These are phyloP conservation scores for Suillus cothurnatus DNA, from an alignment of 768 basidiomycete genomes.

Conservation along the genomic window DNA sequence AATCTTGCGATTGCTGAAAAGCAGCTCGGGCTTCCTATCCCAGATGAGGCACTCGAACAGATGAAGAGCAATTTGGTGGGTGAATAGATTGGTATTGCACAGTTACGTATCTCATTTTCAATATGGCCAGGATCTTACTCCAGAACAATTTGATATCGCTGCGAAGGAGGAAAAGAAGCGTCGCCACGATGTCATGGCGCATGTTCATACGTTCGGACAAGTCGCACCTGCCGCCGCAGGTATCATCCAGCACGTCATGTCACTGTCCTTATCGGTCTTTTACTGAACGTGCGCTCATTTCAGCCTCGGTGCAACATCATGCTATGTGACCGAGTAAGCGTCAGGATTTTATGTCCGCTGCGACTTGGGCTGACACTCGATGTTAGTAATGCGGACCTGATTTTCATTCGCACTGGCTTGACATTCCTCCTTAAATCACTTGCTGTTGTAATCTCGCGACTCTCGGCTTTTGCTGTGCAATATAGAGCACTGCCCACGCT, in stretches of 20 bases:
- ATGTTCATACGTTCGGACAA: slow-evolving; percentile 95
- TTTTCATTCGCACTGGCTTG: slow-evolving; percentile 90
- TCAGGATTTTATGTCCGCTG: slow-evolving; percentile 4
- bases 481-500: slow-evolving; percentile 90
- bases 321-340: slow-evolving; percentile 96
- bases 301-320: slow-evolving; percentile 95
- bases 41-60: slow-evolving; percentile 89
- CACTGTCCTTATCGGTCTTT: slow-evolving; percentile 12
- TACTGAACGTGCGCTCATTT: slow-evolving; percentile 17
- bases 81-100: neutral
- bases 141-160: slow-evolving; percentile 88
- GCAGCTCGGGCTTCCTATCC: slow-evolving; percentile 87
- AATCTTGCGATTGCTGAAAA: slow-evolving; percentile 96
- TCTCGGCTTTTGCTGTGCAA: slow-evolving; percentile 81
- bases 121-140: slow-evolving; percentile 69
- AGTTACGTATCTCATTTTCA: slow-evolving; percentile 12
- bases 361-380: neutral
- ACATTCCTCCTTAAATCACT: slow-evolving; percentile 85
- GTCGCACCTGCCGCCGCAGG: slow-evolving; percentile 94
- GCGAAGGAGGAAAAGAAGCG: slow-evolving; percentile 96
- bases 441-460: slow-evolving; percentile 86
- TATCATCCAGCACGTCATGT: slow-evolving; percentile 80
- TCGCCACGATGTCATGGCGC: slow-evolving; percentile 99
- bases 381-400: slow-evolving; percentile 92
- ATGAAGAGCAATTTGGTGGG: slow-evolving; percentile 90